These are phyloP conservation scores for Penicillium sp. DNA, from an alignment of 2,329 filamentous ascomycete genomes.

Conservation along the genomic window DNA sequence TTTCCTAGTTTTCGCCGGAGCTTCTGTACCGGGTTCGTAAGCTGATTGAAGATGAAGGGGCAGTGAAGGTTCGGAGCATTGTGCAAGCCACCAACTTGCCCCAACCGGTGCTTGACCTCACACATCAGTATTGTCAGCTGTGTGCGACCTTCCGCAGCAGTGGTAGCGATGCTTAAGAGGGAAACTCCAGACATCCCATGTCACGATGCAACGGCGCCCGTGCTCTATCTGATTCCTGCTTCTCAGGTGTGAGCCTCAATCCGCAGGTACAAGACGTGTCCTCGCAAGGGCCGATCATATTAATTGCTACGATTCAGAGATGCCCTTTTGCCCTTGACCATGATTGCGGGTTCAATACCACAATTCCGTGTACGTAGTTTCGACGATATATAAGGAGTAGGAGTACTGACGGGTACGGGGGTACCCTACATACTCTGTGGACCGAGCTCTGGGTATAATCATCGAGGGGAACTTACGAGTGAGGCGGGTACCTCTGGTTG, in stretches of 20 bases:
- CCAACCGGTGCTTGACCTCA: constrained; percentile 86
- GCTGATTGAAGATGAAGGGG: constrained; percentile 94
- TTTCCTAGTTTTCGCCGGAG: constrained; percentile 72
- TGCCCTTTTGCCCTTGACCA: constrained; percentile 4
- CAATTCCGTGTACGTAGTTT: constrained; percentile 8
- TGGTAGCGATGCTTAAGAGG: constrained; percentile 68
- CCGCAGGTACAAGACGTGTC: no score
- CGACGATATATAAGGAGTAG: constrained; percentile 12
- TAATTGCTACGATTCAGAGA: constrained; percentile 8
- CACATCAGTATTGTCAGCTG: constrained; percentile 90
- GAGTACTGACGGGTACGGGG: no score
- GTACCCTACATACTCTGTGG: no score
- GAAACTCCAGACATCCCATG: not conserved
- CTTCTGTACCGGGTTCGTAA: constrained; percentile 82
- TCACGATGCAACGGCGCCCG: not conserved
- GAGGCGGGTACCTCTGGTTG: no score
- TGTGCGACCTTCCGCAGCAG: constrained; percentile 94
- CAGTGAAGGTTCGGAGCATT: constrained; percentile 94
- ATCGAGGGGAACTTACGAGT: no score
- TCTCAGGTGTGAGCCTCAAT: no score
- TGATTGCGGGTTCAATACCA: constrained; percentile 14
- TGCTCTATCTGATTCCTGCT: not conserved
- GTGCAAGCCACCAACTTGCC: constrained; percentile 93
- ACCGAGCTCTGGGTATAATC: no score
- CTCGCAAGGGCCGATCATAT: no score